Evolutionary conservation across 2,329 filamentous ascomycete species (phyloP).

Genomic region (Fusarium nodosum): DNA sequence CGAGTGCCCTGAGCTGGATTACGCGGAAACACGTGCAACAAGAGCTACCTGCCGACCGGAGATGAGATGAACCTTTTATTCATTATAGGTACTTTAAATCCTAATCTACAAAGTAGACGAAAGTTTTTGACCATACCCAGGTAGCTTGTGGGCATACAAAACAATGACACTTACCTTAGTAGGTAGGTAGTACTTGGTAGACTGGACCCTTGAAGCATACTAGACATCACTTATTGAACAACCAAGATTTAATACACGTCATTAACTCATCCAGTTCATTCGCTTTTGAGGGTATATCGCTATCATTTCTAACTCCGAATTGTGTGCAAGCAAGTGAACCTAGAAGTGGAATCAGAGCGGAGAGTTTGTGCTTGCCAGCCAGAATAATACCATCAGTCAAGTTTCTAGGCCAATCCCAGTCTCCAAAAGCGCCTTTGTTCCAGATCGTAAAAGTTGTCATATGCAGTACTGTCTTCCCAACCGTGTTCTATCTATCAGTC

Average conservation of each 20-base stretch:
- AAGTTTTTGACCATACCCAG: not conserved
- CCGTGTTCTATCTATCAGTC: constrained; percentile 5
- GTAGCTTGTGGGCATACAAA: not conserved
- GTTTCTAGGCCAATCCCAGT: constrained; percentile 16
- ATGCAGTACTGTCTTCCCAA: constrained; percentile 12
- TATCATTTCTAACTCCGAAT: constrained; percentile 23
- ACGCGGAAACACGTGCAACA: constrained; percentile 46
- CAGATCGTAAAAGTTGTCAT: constrained; percentile 9
- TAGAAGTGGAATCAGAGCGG: constrained; percentile 19
- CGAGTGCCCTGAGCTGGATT: not conserved
- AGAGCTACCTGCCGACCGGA: not conserved
- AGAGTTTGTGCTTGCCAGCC: constrained; percentile 29
- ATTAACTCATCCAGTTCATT: constrained; percentile 18
- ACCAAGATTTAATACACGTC: not conserved
- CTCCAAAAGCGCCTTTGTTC: constrained; percentile 28
- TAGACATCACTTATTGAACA: not conserved
- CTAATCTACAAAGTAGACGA: not conserved
- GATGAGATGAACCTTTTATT: not conserved
- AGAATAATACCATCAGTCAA: constrained; percentile 20
- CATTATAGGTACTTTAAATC: not conserved
- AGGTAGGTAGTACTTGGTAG: not conserved
- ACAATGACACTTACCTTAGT: not conserved
- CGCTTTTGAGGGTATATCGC: constrained; percentile 38
- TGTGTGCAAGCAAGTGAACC: constrained; percentile 31
- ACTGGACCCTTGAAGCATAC: not conserved